These are phyloP conservation scores for Trametes coccinea DNA, from an alignment of 768 basidiomycete species.

Conservation along the genomic window DNA sequence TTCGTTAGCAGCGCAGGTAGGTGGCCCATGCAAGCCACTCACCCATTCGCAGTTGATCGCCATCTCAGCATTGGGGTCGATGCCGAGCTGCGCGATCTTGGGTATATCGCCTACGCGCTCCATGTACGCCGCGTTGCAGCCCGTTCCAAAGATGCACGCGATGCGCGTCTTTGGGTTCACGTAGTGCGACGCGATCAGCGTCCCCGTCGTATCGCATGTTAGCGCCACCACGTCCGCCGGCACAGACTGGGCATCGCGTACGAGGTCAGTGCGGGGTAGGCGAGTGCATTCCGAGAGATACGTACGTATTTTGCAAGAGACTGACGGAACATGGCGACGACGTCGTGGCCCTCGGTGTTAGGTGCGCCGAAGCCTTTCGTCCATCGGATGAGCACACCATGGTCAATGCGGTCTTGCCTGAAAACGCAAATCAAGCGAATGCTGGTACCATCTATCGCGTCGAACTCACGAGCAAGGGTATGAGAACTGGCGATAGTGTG, in stretches of 20 bases:
- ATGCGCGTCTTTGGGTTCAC: constrained; percentile 90
- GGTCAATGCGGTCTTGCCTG: constrained; percentile 93
- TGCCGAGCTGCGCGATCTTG: constrained; percentile 77
- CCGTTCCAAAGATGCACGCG: constrained; percentile 96
- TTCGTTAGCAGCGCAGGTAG: neutral
- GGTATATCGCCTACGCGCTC: constrained; percentile 83
- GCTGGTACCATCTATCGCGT: neutral
- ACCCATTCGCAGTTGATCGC: constrained; percentile 98
- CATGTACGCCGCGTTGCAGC: constrained; percentile 98
- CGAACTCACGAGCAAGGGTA: constrained; percentile 86
- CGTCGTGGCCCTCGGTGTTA: constrained; percentile 91
- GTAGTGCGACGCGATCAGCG: constrained; percentile 95
- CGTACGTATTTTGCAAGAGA: constrained; percentile 77
- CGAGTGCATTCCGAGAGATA: constrained; percentile 11
- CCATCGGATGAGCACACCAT: constrained; percentile 94
- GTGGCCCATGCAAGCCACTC: neutral
- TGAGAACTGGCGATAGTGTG: constrained; percentile 62
- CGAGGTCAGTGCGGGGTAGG: neutral
- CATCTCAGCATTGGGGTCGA: constrained; percentile 69
- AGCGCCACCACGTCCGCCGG: constrained; percentile 82
- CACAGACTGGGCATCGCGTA: constrained; percentile 57
- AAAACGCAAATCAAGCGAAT: neutral
- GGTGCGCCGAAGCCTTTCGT: constrained; percentile 97
- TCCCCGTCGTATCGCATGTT: constrained; percentile 98
- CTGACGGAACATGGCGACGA: constrained; percentile 88